Base-by-base conservation (phyloP, 106 monocot genomes). In the Acorus calamus region DNA sequence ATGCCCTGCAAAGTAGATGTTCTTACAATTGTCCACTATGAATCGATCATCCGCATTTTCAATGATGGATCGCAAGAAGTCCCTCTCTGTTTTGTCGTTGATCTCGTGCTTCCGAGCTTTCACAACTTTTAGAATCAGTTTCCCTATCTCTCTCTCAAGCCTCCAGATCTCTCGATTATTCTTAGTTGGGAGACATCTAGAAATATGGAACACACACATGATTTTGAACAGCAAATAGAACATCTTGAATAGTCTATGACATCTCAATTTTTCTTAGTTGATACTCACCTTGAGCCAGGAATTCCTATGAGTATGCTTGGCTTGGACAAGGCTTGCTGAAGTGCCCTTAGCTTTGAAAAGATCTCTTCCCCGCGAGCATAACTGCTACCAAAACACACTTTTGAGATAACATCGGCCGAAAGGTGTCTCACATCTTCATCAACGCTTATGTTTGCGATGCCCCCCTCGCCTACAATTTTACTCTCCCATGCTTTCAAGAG, bases 11-110 rank as follows among this genome's bases (percentile, higher is more conserved):
- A 85, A 85, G 76, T 77, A 89, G 68, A 89, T 85, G 74, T 64
- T 85, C 82, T 83, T 86, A 73, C 90, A 91, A 71, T 83, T 91
- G 68, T 86, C 90, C 2, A 86, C 86, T n/a, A 91, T 71, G 66
- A 91, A 91, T 8, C 53, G 11, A 4, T 78, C 73, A 4, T 48
- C 66, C 2, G 65, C 75, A 14, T 56, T 66, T 1, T 66, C 56
- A 11, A 89, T 77, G 49, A 91, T 81, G 12, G 80, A 54, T 6
- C 71, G 66, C 57, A 91, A 47, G 3, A 84, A 63, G 54, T 81
- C 76, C 10, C 60, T 63, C 60, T 79, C 59, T 4, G 7, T 49
- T 52, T 8, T 8, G 3, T 4, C n/a, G 10, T 10, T 46, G 49
- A 42, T 42, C 13, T 11, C 57, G 4, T 11, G 61, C 67, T 52